These are phyloP conservation scores for Immersiella caudata DNA, from an alignment of 495 filamentous ascomycete species.

Conservation along the genomic window DNA sequence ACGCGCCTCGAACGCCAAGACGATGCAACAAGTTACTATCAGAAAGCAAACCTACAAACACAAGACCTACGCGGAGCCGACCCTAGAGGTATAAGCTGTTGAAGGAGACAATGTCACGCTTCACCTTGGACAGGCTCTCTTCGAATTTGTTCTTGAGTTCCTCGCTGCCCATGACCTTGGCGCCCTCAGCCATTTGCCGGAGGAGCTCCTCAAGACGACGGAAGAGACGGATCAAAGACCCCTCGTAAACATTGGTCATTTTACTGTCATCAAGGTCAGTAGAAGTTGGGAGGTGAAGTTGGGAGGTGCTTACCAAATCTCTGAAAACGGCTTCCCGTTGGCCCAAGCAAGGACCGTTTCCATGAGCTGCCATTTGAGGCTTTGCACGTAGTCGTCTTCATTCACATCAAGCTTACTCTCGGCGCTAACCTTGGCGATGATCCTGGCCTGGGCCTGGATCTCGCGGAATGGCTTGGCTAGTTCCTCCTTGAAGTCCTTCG, in stretches of 20 bases:
- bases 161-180: constrained; percentile 96
- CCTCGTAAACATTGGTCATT: constrained; percentile 98
- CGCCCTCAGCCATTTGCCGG: constrained; percentile 95
- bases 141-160: constrained; percentile 92
- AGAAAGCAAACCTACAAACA: background rate
- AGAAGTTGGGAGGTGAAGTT: background rate
- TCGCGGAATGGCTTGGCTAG: constrained; percentile 81
- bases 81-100: constrained; percentile 82
- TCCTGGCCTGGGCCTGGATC: constrained; percentile 80
- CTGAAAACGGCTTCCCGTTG: constrained; percentile 87
- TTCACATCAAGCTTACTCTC: constrained; percentile 90
- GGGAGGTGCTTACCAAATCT: constrained; percentile 76
- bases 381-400: constrained; percentile 87
- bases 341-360: constrained; percentile 94
- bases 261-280: constrained; percentile 58
- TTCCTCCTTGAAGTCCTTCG: constrained; percentile 74
- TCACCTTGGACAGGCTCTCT: constrained; percentile 76
- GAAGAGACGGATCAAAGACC: constrained; percentile 93
- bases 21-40: background rate
- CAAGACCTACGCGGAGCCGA: background rate
- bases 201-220: constrained; percentile 91
- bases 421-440: constrained; percentile 86
- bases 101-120: constrained; percentile 89
- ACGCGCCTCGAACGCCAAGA: background rate
- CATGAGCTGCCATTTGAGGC: constrained; percentile 92